These are phyloP conservation scores for Crotalaria pallida DNA, from an alignment of 306 rosid genomes.

Conservation along the genomic window DNA sequence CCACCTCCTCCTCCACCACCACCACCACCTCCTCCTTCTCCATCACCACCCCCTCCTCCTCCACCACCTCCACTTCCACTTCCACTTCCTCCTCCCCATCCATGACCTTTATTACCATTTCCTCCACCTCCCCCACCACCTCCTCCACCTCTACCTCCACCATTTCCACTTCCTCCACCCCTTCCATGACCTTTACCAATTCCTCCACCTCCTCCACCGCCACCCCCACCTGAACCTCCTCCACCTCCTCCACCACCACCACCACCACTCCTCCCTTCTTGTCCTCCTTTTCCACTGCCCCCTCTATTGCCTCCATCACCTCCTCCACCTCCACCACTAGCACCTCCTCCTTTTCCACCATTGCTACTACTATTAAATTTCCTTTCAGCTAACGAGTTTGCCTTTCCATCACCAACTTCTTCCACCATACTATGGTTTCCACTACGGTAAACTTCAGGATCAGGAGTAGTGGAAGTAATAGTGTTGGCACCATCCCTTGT, in stretches of 20 bases:
- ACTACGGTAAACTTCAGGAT: not conserved
- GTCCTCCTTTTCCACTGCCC: not conserved
- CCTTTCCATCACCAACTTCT: not conserved
- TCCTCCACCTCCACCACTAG: not conserved
- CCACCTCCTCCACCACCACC: not conserved
- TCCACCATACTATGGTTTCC: not conserved
- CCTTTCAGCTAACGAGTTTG: slow-evolving; percentile 11
- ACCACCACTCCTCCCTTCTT: not conserved
- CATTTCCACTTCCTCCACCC: not conserved
- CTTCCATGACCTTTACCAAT: not conserved
- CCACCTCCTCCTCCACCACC: no score
- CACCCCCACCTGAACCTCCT: not conserved
- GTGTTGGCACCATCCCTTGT: not conserved
- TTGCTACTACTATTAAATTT: not conserved
- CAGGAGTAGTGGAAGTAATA: not conserved
- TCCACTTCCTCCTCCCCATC: not conserved
- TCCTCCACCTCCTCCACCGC: not conserved
- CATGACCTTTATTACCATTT: no score
- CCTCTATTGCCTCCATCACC: not conserved
- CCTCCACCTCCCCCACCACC: not conserved
- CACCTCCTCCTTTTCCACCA: slow-evolving; percentile 1
- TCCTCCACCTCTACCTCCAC: not conserved
- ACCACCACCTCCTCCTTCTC: not conserved
- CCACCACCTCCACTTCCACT: not conserved
- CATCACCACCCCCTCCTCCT: not conserved